phyloP scores from a whole-genome alignment of 306 rosid species.

The Quercus wislizeni region DNA sequence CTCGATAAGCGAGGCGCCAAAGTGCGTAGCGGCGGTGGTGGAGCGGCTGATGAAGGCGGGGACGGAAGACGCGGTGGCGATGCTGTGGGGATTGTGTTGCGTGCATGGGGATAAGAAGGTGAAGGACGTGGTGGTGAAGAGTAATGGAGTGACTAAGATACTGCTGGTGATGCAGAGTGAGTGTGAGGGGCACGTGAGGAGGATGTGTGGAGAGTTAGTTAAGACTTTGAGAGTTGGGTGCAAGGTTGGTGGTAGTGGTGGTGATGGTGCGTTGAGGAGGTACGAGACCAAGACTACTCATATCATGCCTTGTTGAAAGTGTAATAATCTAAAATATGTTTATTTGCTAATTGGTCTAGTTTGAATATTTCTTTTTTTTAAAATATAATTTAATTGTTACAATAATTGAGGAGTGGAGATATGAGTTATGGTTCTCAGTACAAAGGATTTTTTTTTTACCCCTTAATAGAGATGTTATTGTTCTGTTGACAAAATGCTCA shows the following conservation, averaged over 20 bases:
- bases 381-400: too few relatives aligned
- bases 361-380: neutral
- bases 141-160: conserved; percentile 43
- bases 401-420: too few relatives aligned
- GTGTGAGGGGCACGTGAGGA: conserved; percentile 45
- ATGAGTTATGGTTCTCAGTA: neutral
- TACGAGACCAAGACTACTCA: conserved; percentile 49
- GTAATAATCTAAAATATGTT: too few relatives aligned
- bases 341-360: too few relatives aligned
- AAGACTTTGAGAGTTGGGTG: conserved; percentile 34
- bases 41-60: conserved; percentile 45
- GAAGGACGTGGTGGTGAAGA: conserved; percentile 38
- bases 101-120: conserved; percentile 36
- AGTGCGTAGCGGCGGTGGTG: conserved; percentile 30
- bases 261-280: conserved; percentile 13
- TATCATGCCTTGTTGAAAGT: conserved; percentile 37
- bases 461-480: too few relatives aligned
- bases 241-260: conserved; percentile 10
- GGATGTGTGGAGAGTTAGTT: conserved; percentile 49
- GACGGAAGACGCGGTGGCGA: conserved; percentile 47
- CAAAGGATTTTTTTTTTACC: too few relatives aligned
- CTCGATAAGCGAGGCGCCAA: conserved; percentile 26
- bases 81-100: conserved; percentile 54
- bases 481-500: too few relatives aligned
- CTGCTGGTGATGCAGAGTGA: conserved; percentile 56